A percentile compares a stretch with the other conserved stretches of the same genome.
Evolutionary conservation across 73 alveolate species (phyloP).

Genomic region (Stentor roeselii): DNA sequence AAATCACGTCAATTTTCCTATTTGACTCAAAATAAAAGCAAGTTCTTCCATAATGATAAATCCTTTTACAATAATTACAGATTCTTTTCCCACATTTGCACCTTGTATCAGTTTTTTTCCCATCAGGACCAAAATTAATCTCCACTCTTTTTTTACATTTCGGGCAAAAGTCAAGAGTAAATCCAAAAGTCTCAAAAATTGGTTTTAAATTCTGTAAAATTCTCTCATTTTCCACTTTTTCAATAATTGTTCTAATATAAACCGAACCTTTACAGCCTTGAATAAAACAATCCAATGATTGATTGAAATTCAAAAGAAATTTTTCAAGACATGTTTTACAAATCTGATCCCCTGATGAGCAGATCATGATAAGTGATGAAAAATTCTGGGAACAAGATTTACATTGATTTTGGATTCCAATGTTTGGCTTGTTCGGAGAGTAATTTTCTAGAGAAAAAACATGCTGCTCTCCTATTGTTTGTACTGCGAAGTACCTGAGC

Average conservation of each 20-base stretch:
- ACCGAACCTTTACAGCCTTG: neutral
- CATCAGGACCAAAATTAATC: neutral
- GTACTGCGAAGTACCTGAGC: neutral
- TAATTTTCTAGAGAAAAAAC: neutral
- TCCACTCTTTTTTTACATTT: neutral
- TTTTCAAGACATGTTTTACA: neutral
- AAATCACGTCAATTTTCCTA: neutral
- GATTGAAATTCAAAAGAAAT: neutral
- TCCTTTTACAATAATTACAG: neutral
- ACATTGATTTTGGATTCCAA: neutral
- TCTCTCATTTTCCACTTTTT: too few species aligned
- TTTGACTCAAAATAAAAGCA: neutral
- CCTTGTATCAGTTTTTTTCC: neutral
- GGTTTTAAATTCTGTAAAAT: neutral
- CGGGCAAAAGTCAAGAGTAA: neutral
- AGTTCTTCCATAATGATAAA: neutral
- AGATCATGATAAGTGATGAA: too few species aligned
- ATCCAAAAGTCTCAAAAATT: neutral
- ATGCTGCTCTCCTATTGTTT: neutral
- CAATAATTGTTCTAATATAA: too few species aligned
- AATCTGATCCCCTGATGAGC: neutral
- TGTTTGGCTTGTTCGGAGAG: neutral
- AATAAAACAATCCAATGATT: neutral
- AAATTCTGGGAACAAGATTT: neutral
- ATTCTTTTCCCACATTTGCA: neutral